Percentiles rank a stretch among this genome's conserved stretches.
These are phyloP conservation scores for Melampsora medusae DNA, from an alignment of 1,284 basidiomycete species.

Conservation along the genomic window DNA sequence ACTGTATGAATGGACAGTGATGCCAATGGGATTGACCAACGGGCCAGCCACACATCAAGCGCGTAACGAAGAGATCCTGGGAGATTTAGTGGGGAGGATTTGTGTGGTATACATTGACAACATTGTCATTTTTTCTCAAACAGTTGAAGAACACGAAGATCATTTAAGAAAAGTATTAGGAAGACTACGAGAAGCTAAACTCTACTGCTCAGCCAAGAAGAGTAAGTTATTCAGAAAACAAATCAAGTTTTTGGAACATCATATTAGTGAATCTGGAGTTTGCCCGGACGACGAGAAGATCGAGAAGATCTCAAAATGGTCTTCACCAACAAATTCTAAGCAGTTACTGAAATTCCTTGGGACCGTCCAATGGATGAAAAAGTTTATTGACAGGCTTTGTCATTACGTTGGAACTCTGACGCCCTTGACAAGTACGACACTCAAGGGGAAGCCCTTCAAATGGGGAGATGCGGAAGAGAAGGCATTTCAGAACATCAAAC, in stretches of 20 bases:
- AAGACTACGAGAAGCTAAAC: not conserved
- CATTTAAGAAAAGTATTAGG: no score
- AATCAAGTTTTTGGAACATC: conserved; percentile 56
- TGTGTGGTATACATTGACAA: conserved; percentile 60
- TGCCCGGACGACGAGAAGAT: no score
- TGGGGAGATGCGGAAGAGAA: conserved; percentile 50
- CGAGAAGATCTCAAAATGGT: conserved; percentile 47
- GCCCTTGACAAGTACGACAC: conserved; percentile 52
- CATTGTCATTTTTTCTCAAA: conserved; percentile 58
- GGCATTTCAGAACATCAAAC: not conserved
- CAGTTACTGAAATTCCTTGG: no score
- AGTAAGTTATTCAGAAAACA: conserved; percentile 50
- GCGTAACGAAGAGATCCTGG: no score
- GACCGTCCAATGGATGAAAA: no score
- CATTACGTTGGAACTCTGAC: conserved; percentile 54
- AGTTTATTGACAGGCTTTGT: conserved; percentile 48
- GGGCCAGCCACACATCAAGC: no score
- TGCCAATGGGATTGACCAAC: no score
- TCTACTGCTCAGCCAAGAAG: conserved; percentile 4
- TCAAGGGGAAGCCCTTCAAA: conserved; percentile 44
- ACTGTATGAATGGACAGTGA: conserved; percentile 56
- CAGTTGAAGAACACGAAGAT: conserved; percentile 54
- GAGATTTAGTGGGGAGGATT: no score
- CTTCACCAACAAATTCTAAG: no score
- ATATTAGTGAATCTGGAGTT: conserved; percentile 54